Base-by-base conservation (phyloP, 2,329 filamentous ascomycete genomes). In the Neodidymelliopsis sp. region DNA sequence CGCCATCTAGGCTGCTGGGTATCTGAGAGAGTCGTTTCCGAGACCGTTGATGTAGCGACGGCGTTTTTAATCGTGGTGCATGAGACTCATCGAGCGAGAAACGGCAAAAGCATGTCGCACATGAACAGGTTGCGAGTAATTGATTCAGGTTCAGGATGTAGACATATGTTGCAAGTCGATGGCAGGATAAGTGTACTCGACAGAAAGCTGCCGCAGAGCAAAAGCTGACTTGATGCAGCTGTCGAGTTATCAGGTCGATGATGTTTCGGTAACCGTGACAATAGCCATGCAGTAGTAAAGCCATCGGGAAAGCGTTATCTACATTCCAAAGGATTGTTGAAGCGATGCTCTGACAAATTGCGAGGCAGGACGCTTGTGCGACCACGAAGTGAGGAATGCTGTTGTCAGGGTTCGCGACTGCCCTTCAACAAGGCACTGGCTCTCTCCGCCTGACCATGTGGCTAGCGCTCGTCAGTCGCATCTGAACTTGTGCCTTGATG, bases 221-320 rank as follows among this genome's bases (percentile, higher is more conserved):
- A 13, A 28, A 6, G 11, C 19, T 50, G 29, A 36, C 18, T 35
- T 28, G 40, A 36, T 38, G 24, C 41, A 40, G 36, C 22, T 45
- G 40, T 41, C 29, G 25, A 40, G 19, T 9, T 41, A 41, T 45
- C 34, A 40, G 27, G 31, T 36, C 30, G 40, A 45, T 23, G 37
- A 31, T 36, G 24, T 40, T 50, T 31, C 29, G 12, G 47, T 45
- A 41, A 45, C 25, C 47, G 40, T 36, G 35, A 50, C 40, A 50
- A 50, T 50, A 40, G 30, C 35, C 40, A 50, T 50, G 30, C 30
- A 25, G 30, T n/a, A 19, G 36, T 36, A 41, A 22, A 30, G 27
- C 18, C 44, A 41, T 25, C 41, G 25, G 31, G 12, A 31, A 41
- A 34, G 22, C 30, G 25, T 36, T 36, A 30, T 36, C 18, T 50